Conservation (phyloP, 176 grass and related monocot genomes). For the Zea mays region Zm-B73-REFERENCE-NAM-5.0 NC_050100.1:5987501-5988000, state of each 20-base stretch:
- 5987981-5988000: background rate
- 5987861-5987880: conserved; percentile 7
- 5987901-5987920: conserved; percentile 38
- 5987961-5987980: background rate
- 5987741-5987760: conserved; percentile 7
- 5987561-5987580: conserved; percentile 23
- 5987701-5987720: conserved; percentile 24
- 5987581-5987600: conserved; percentile 70
- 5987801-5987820: background rate
- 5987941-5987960: conserved; percentile 33
- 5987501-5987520: background rate
- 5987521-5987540: background rate
- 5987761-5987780: background rate
- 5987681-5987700: conserved; percentile 36
- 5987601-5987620: conserved; percentile 67
- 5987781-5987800: background rate
- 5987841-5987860: conserved; percentile 26
- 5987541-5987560: too few species aligned
- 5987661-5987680: conserved; percentile 94
- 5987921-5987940: conserved; percentile 26
- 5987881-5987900: conserved; percentile 11
- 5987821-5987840: conserved; percentile 86
- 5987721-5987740: background rate
- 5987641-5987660: conserved; percentile 81
- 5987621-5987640: conserved; percentile 86